Evolutionary conservation across 2,329 filamentous ascomycete genomes (phyloP), one percentile per base, ranked within the genome.

Genomic region (Epichloe uncinata): DNA sequence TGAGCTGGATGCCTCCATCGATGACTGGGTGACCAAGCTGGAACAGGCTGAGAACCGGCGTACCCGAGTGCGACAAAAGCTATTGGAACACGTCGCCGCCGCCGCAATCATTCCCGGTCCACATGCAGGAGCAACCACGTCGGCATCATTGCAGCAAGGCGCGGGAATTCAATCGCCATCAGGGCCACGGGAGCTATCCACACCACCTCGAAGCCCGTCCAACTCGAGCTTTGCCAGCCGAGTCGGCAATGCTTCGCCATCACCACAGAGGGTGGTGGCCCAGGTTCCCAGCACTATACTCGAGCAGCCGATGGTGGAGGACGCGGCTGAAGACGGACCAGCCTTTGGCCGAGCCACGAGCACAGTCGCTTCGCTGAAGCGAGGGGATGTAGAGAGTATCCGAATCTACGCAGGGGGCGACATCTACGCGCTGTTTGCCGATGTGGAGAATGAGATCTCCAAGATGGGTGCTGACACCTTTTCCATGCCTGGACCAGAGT

Each of bases 11-110:
- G 70, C 75, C 15, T 85, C 82, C 3, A 90, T 91, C 54, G 86
- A 90, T 58, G 84, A 88, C 61, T 90, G 86, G 82, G 80, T 86
- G 45, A 73, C 69, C 57, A 90, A 90, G 68, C 75, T 90, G n/a
- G 86, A 90, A 60, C 77, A 84, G 54, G 84, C 85, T 9, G 86
- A 91, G 64, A 87, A 89, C 61, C 75, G 86, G 59, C 80, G 85
- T 38, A 82, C 81, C 15, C 75, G 84, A 6, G 80, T 91, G 42
- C 78, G 85, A 37, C 85, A 90, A 63, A 91, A 89, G 71, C 71
- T 91, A 12, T 75, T 91, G 3, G 85, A 91, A 65, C 86, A 91
- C 60, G 81, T 90, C 47, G 85, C 86, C 44, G 86, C 84, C 15
- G 83, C 85, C 2, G 69, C 78, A 47, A 78, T 77, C 6, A 69